Evolutionary conservation across 2,329 filamentous ascomycete genomes (phyloP).

Genomic region (Knoxdaviesia proteae): DNA sequence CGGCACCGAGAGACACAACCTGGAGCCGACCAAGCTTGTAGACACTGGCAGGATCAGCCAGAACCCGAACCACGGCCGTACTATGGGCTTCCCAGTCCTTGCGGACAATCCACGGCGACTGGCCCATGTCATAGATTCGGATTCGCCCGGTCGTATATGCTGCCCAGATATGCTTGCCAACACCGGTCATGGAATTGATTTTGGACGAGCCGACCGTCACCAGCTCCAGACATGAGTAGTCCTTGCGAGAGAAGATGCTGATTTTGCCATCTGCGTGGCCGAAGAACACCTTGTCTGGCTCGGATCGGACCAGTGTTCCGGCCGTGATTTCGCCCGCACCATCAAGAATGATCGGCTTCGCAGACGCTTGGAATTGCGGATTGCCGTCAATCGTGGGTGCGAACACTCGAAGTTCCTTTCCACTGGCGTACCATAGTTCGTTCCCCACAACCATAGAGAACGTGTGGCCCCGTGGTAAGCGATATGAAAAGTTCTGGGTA

Average conservation of each 20-base stretch:
- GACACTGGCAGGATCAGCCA: slow-evolving; percentile 60
- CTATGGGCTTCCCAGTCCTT: slow-evolving; percentile 94
- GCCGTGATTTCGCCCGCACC: slow-evolving; percentile 74
- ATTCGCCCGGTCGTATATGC: slow-evolving; percentile 88
- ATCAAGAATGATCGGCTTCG: slow-evolving; percentile 47
- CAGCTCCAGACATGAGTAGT: slow-evolving; percentile 59
- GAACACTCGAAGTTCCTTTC: slow-evolving; percentile 75
- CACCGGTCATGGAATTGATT: slow-evolving; percentile 68
- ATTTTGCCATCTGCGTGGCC: slow-evolving; percentile 89
- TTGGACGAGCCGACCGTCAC: slow-evolving; percentile 86
- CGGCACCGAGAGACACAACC: slow-evolving; percentile 68
- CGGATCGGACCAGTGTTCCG: slow-evolving; percentile 52
- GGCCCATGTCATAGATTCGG: slow-evolving; percentile 71
- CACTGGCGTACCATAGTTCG: slow-evolving; percentile 70
- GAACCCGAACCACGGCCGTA: slow-evolving; percentile 56
- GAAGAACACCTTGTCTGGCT: slow-evolving; percentile 66
- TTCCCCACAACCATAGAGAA: slow-evolving; percentile 78
- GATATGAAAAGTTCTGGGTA: slow-evolving; percentile 51
- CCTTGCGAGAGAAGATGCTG: slow-evolving; percentile 65
- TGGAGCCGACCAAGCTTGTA: slow-evolving; percentile 73
- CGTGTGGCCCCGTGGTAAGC: slow-evolving; percentile 60
- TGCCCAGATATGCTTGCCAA: slow-evolving; percentile 73
- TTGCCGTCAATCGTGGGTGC: slow-evolving; percentile 48
- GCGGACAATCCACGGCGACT: slow-evolving; percentile 69
- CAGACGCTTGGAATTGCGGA: slow-evolving; percentile 52